These are phyloP conservation scores for Rachicladosporium sp. DNA, from an alignment of 2,329 filamentous ascomycete species.

Conservation along the genomic window DNA sequence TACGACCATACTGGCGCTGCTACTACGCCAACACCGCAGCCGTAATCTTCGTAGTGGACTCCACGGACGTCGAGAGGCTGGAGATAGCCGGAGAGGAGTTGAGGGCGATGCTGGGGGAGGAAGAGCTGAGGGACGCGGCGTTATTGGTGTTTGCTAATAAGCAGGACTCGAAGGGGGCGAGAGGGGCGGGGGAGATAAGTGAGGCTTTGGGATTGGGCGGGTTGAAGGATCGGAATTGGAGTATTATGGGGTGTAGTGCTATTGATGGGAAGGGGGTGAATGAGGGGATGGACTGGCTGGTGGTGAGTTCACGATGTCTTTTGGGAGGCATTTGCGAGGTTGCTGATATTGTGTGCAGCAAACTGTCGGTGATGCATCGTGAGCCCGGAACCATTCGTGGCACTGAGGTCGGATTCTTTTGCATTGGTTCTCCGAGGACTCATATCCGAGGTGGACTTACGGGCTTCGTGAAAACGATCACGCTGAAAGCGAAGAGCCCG, in stretches of 20 bases:
- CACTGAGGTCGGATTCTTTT: too few relatives aligned
- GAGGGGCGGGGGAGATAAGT: slow-evolving; percentile 91
- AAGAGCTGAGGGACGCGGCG: slow-evolving; percentile 85
- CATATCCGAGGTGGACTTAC: too few relatives aligned
- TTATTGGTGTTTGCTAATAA: slow-evolving; percentile 97
- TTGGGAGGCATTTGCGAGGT: neutral
- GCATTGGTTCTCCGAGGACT: too few relatives aligned
- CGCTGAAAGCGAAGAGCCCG: too few relatives aligned
- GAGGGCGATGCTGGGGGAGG: slow-evolving; percentile 89
- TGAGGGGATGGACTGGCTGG: slow-evolving; percentile 98
- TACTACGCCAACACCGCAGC: slow-evolving; percentile 98
- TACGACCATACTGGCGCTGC: slow-evolving; percentile 96
- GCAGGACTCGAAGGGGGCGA: slow-evolving; percentile 93
- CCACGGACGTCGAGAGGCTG: slow-evolving; percentile 90
- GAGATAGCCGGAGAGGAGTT: slow-evolving; percentile 89
- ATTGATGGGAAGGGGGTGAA: slow-evolving; percentile 90
- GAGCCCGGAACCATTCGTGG: too few relatives aligned
- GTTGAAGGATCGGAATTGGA: slow-evolving; percentile 95
- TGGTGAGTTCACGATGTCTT: slow-evolving; percentile 46
- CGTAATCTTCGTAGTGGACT: slow-evolving; percentile 97
- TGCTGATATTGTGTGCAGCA: neutral
- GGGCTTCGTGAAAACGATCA: too few relatives aligned
- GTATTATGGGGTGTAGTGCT: slow-evolving; percentile 92
- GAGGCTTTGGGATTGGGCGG: slow-evolving; percentile 84
- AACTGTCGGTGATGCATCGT: neutral